Evolutionary conservation across 345 rosid genomes (phyloP).

Genomic region (Eucalyptus rudis): DNA sequence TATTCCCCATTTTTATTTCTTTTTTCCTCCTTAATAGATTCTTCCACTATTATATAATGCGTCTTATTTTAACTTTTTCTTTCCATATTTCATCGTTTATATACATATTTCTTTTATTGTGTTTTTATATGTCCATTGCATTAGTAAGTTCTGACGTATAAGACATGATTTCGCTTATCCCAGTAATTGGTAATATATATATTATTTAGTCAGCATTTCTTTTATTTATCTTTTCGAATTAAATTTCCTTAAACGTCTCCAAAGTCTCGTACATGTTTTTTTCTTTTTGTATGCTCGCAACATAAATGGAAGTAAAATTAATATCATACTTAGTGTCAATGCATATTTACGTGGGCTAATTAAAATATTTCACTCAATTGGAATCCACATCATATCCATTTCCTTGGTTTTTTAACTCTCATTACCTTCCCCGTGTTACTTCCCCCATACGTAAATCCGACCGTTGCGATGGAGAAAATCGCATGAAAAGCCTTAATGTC

Average conservation of each 20-base stretch:
- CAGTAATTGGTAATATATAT: rapidly evolving
- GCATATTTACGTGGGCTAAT: rapidly evolving
- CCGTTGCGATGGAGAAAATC: background rate
- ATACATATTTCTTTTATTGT: too few species aligned
- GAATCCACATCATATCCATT: background rate
- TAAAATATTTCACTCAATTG: background rate
- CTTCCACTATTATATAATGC: too few species aligned
- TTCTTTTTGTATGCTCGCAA: too few species aligned
- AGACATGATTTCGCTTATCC: background rate
- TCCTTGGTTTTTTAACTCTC: background rate
- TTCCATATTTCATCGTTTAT: rapidly evolving
- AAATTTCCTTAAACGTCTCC: background rate
- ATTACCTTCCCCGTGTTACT: background rate
- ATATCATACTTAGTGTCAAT: background rate
- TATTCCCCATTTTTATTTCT: background rate
- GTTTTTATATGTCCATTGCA: background rate
- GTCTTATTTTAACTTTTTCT: background rate
- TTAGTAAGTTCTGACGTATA: background rate
- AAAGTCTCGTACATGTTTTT: background rate
- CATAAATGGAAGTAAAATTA: background rate
- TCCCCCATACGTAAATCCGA: background rate
- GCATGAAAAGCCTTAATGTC: background rate
- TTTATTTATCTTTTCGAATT: background rate
- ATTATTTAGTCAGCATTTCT: background rate
- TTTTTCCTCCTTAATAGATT: background rate